These are phyloP conservation scores for Durio zibethinus DNA, from an alignment of 345 rosid species.

Conservation along the genomic window DNA sequence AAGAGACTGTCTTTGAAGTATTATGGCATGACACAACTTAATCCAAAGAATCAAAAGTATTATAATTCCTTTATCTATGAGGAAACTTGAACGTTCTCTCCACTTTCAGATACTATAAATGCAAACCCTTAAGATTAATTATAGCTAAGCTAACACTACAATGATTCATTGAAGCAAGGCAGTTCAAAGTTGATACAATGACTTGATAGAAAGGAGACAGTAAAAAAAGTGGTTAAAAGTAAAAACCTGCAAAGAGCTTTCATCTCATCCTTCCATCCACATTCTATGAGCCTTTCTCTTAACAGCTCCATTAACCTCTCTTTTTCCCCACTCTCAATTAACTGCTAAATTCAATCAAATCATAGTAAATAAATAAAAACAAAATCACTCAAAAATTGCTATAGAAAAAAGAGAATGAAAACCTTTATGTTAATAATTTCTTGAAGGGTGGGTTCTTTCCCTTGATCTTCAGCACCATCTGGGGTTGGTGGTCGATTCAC, in stretches of 20 bases:
- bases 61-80: neutral
- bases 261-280: conserved; percentile 86
- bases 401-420: neutral
- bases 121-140: neutral
- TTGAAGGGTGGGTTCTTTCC: conserved; percentile 50
- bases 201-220: neutral
- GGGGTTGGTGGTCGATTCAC: conserved; percentile 72
- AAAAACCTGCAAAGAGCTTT: conserved; percentile 71
- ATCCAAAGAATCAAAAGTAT: neutral
- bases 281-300: conserved; percentile 66
- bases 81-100: neutral
- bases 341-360: conserved; percentile 27
- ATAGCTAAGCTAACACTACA: neutral
- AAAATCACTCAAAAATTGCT: neutral
- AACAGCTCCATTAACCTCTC: conserved; percentile 68
- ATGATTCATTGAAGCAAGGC: neutral
- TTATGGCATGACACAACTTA: neutral
- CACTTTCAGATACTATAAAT: neutral
- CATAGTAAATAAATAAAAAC: neutral
- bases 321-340: conserved; percentile 74
- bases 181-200: neutral
- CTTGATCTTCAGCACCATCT: conserved; percentile 40
- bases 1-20: neutral
- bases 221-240: neutral
- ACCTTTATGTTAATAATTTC: conserved; percentile 69